These are phyloP conservation scores for Saxophila tyrrhenica DNA, from an alignment of 495 filamentous ascomycete genomes.

Conservation along the genomic window DNA sequence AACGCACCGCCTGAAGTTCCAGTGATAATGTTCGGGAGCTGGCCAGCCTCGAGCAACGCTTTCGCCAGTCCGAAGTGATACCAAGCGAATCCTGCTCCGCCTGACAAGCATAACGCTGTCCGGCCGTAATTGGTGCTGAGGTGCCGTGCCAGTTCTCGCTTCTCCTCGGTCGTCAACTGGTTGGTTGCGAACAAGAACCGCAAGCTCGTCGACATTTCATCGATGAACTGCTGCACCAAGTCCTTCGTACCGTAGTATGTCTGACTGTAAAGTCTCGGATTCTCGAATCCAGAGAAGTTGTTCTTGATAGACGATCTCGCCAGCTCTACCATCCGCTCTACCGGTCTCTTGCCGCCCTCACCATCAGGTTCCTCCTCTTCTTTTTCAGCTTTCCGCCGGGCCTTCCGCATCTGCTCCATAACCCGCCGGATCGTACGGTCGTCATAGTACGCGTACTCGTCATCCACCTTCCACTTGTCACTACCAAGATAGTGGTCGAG, in stretches of 20 bases:
- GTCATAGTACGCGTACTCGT: conserved; percentile 94
- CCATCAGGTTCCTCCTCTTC: conserved; percentile 28
- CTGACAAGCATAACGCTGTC: conserved; percentile 83
- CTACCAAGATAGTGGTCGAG: conserved; percentile 77
- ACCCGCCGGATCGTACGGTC: conserved; percentile 66
- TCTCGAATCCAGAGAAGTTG: conserved; percentile 94
- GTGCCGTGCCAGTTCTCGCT: conserved; percentile 75
- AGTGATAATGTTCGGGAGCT: conserved; percentile 87
- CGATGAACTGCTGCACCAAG: conserved; percentile 76
- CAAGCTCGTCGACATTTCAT: conserved; percentile 58
- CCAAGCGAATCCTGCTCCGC: conserved; percentile 92
- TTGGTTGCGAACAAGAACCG: conserved; percentile 54
- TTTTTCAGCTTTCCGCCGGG: conserved; percentile 47
- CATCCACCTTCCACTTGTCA: conserved; percentile 70
- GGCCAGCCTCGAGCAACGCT: conserved; percentile 74
- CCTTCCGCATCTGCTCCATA: conserved; percentile 55
- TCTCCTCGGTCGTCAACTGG: conserved; percentile 57
- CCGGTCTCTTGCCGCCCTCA: conserved; percentile 35
- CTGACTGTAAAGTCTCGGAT: conserved; percentile 83
- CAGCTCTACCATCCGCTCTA: conserved; percentile 62
- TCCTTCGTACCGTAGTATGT: conserved; percentile 95
- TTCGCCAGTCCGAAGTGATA: conserved; percentile 93
- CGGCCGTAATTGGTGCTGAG: conserved; percentile 83
- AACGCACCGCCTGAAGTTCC: conserved; percentile 91
- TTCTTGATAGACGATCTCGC: conserved; percentile 90